phyloP scores from a whole-genome alignment of 2,329 filamentous ascomycete genomes.

The Cytospora paraplurivora region DNA sequence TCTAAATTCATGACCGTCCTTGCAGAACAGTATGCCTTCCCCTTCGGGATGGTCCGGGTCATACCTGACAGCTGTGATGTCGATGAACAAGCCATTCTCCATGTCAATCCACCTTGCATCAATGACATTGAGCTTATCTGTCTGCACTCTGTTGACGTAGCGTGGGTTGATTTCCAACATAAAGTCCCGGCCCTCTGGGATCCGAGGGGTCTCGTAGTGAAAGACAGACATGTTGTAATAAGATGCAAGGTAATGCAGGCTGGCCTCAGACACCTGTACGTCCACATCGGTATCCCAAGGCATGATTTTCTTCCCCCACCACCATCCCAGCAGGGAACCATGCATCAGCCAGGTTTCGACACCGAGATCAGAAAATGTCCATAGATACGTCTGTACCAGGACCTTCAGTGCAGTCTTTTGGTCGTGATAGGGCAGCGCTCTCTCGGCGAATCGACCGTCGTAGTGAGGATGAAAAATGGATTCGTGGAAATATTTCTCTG shows the following conservation, averaged over 20 bases:
- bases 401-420: slow-evolving; percentile 63
- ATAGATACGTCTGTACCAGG: slow-evolving; percentile 72
- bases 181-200: slow-evolving; percentile 46
- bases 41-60: slow-evolving; percentile 46
- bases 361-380: slow-evolving; percentile 64
- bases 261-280: slow-evolving; percentile 69
- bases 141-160: slow-evolving; percentile 41
- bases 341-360: slow-evolving; percentile 84
- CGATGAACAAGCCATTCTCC: slow-evolving; percentile 50
- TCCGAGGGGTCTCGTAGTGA: slow-evolving; percentile 45
- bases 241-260: slow-evolving; percentile 65
- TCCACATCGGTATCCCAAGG: slow-evolving; percentile 80
- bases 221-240: slow-evolving; percentile 64
- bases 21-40: slow-evolving; percentile 51
- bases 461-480: slow-evolving; percentile 41
- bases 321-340: slow-evolving; percentile 83
- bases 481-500: slow-evolving; percentile 43
- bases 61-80: slow-evolving; percentile 55
- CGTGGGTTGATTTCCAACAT: slow-evolving; percentile 53
- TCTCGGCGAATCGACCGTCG: slow-evolving; percentile 44
- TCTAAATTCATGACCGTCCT: slow-evolving; percentile 53
- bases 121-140: slow-evolving; percentile 46
- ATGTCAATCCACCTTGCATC: slow-evolving; percentile 55
- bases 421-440: slow-evolving; percentile 53
- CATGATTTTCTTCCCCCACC: slow-evolving; percentile 74